phyloP scores from a whole-genome alignment of 768 basidiomycete genomes.

The Panellus pusillus region DNA sequence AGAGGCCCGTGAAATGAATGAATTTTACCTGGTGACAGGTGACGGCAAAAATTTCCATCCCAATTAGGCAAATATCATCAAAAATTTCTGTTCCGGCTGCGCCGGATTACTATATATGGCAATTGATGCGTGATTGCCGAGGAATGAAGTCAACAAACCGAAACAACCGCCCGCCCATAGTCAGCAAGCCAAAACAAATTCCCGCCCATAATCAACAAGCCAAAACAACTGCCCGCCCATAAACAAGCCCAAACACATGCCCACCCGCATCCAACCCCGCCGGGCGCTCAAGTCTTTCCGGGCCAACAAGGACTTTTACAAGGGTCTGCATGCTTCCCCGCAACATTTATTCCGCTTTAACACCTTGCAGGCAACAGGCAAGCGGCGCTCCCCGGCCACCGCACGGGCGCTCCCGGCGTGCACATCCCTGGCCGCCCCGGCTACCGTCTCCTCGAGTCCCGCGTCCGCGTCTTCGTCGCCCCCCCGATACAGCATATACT shows the following conservation, averaged over 20 bases:
- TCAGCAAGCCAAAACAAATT: too few species aligned
- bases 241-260: slow-evolving; percentile 54
- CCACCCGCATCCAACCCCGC: slow-evolving; percentile 85
- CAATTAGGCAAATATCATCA: too few species aligned
- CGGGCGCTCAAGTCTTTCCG: slow-evolving; percentile 80
- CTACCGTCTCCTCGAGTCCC: slow-evolving; percentile 78
- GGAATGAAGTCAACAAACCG: neutral
- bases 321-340: too few species aligned
- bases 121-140: too few species aligned
- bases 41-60: too few species aligned
- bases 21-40: too few species aligned
- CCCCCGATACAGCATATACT: slow-evolving; percentile 66
- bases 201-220: too few species aligned
- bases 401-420: too few species aligned
- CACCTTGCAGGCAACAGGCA: slow-evolving; percentile 69
- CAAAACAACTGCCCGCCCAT: slow-evolving; percentile 52
- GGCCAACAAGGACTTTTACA: slow-evolving; percentile 96
- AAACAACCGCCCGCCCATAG: too few species aligned
- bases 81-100: too few species aligned
- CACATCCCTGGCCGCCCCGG: slow-evolving; percentile 80
- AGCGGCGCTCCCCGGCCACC: slow-evolving; percentile 85
- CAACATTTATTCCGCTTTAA: neutral
- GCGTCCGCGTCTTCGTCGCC: slow-evolving; percentile 86
- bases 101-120: too few species aligned
- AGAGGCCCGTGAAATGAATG: too few species aligned